These are phyloP conservation scores for Talaromyces piceae DNA, from an alignment of 2,329 filamentous ascomycete species.

Conservation along the genomic window DNA sequence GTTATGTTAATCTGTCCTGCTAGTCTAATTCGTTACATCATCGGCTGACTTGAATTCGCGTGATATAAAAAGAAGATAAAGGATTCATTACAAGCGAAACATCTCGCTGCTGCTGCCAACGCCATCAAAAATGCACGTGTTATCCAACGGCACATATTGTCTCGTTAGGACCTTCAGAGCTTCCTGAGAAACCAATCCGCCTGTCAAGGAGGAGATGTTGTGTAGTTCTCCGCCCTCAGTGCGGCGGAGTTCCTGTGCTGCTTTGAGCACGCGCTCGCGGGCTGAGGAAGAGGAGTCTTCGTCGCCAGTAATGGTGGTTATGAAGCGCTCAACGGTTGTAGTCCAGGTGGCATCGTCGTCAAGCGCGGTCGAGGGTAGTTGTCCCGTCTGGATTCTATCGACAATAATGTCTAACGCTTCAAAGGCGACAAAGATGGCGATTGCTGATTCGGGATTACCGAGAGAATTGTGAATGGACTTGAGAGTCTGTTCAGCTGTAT, in stretches of 20 bases:
- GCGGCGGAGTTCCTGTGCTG: conserved; percentile 62
- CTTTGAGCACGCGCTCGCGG: conserved; percentile 46
- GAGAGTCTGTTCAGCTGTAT: conserved; percentile 34
- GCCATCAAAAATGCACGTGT: conserved; percentile 57
- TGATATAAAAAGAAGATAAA: not conserved
- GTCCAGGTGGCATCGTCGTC: conserved; percentile 29
- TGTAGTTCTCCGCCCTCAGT: conserved; percentile 81
- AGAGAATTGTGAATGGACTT: conserved; percentile 35
- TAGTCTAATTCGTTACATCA: not conserved
- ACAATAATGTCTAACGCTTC: conserved; percentile 38
- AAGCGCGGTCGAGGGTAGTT: conserved; percentile 17
- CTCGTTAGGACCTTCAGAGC: conserved; percentile 73
- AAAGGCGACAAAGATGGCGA: conserved; percentile 65
- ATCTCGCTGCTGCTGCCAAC: conserved; percentile 50
- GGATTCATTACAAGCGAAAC: conserved; percentile 34
- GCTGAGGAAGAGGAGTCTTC: conserved; percentile 39
- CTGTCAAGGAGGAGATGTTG: conserved; percentile 79
- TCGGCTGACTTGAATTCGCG: not conserved
- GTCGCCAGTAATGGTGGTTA: conserved; percentile 29
- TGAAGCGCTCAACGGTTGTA: conserved; percentile 21
- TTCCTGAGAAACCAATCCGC: conserved; percentile 94
- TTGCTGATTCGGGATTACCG: conserved; percentile 48
- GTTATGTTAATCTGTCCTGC: too few relatives aligned
- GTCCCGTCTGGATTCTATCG: conserved; percentile 47
- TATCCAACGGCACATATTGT: conserved; percentile 59